Conservation (phyloP, 2,329 filamentous ascomycete genomes). For the Arthrocladium fulminans region DNA sequence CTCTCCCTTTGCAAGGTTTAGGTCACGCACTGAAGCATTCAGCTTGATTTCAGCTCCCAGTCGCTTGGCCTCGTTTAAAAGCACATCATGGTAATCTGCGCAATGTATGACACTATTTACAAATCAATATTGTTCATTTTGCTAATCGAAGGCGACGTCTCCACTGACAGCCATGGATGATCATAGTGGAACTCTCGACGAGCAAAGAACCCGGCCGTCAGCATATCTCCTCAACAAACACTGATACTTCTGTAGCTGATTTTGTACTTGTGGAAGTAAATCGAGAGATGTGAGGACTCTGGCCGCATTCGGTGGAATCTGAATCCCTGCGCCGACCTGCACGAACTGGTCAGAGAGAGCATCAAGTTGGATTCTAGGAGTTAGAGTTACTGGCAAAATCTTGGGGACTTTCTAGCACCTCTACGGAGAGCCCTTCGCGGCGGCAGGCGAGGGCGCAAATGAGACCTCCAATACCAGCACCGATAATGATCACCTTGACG, state of each 20-base stretch:
- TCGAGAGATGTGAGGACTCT: slow-evolving; percentile 28
- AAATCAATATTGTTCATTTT: slow-evolving; percentile 22
- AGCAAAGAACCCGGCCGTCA: slow-evolving; percentile 6
- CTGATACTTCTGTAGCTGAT: slow-evolving; percentile 1
- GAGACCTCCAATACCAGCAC: too few species aligned
- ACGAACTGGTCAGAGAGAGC: too few species aligned
- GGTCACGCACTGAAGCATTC: slow-evolving; percentile 19
- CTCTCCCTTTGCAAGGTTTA: too few species aligned
- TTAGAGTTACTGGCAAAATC: too few species aligned
- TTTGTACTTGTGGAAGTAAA: slow-evolving; percentile 30
- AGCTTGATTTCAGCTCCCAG: slow-evolving; percentile 15
- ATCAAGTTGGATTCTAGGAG: too few species aligned
- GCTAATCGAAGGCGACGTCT: too few species aligned
- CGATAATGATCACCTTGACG: too few species aligned
- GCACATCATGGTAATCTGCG: slow-evolving; percentile 23
- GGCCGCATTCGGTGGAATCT: slow-evolving; percentile 32
- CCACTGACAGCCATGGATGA: too few species aligned
- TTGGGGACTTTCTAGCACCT: too few species aligned
- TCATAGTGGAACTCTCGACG: too few species aligned
- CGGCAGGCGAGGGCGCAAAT: too few species aligned
- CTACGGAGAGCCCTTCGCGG: too few species aligned
- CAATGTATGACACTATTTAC: slow-evolving; percentile 28
- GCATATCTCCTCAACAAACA: neutral
- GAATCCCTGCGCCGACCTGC: slow-evolving; percentile 35
- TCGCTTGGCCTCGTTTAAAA: slow-evolving; percentile 15